Conservation (phyloP, 2,329 filamentous ascomycete species). For the Pseudocercospora pini-densiflorae region DNA sequence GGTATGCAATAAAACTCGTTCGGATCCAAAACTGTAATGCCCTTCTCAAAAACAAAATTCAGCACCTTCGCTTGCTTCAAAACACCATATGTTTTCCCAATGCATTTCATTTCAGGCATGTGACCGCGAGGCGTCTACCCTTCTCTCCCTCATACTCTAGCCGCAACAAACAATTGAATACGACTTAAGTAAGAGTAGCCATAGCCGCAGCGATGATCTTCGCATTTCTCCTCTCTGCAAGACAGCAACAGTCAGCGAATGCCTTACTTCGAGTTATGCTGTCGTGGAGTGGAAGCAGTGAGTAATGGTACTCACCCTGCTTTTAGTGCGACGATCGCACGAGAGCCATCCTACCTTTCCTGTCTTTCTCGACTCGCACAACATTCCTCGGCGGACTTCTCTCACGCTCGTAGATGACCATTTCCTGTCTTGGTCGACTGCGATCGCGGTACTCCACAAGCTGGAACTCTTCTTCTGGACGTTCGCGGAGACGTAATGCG, state of each 20-base stretch:
- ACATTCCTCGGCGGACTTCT: conserved; percentile 55
- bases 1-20: no score
- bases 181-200: conserved; percentile 45
- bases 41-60: neutral
- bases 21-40: neutral
- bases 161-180: neutral
- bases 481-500: conserved; percentile 49
- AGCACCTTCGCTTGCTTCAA: neutral
- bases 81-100: neutral
- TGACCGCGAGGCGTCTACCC: neutral
- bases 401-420: conserved; percentile 57
- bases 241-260: conserved; percentile 23
- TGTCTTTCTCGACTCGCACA: conserved; percentile 80
- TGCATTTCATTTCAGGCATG: neutral
- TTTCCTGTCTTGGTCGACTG: conserved; percentile 58
- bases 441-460: conserved; percentile 56
- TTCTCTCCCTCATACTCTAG: neutral
- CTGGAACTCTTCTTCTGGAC: conserved; percentile 54
- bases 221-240: conserved; percentile 48
- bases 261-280: neutral
- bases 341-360: conserved; percentile 94
- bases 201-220: conserved; percentile 51
- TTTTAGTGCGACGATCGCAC: conserved; percentile 72
- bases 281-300: neutral
- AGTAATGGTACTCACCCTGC: conserved; percentile 8